Conservation (phyloP, 208 protist species). For the Porcisia deanei region DNA sequence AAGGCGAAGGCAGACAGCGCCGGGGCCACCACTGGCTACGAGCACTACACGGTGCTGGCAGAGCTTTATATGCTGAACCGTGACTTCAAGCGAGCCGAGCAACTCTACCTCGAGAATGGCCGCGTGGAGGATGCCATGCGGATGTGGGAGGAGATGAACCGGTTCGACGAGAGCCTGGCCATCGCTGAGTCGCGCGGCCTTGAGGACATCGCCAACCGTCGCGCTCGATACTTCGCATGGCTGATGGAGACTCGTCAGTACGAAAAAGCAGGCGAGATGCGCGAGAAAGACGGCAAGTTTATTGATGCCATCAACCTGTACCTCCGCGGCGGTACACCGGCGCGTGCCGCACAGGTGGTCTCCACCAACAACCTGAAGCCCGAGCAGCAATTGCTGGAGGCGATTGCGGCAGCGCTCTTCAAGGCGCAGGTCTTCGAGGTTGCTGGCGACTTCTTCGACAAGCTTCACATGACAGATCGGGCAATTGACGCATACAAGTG, state of each 20-base stretch:
- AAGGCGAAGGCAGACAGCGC: constrained; percentile 55
- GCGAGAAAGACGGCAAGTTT: constrained; percentile 94
- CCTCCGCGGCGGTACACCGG: constrained; percentile 93
- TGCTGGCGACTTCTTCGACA: constrained; percentile 97
- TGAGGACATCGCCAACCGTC: constrained; percentile 84
- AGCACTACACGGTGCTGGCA: constrained; percentile 91
- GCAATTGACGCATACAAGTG: constrained; percentile 95
- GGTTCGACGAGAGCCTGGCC: constrained; percentile 92
- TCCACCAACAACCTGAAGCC: constrained; percentile 78
- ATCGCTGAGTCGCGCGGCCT: constrained; percentile 87
- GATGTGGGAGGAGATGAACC: constrained; percentile 96
- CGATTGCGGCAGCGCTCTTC: constrained; percentile 93
- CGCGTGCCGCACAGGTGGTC: constrained; percentile 92
- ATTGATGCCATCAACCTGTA: constrained; percentile 97
- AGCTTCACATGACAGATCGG: constrained; percentile 91
- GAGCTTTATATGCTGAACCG: constrained; percentile 90
- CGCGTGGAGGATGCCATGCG: constrained; percentile 93
- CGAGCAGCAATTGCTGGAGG: constrained; percentile 93
- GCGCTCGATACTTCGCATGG: constrained; percentile 93
- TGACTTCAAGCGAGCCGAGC: constrained; percentile 93
- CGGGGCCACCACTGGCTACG: constrained; percentile 77
- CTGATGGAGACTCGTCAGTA: constrained; percentile 95
- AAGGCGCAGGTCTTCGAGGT: constrained; percentile 94
- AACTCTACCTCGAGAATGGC: constrained; percentile 94
- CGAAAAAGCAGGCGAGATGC: constrained; percentile 94